Evolutionary conservation across 1,139 yeast species (phyloP).

Genomic region (Blastobotrys indianensis): DNA sequence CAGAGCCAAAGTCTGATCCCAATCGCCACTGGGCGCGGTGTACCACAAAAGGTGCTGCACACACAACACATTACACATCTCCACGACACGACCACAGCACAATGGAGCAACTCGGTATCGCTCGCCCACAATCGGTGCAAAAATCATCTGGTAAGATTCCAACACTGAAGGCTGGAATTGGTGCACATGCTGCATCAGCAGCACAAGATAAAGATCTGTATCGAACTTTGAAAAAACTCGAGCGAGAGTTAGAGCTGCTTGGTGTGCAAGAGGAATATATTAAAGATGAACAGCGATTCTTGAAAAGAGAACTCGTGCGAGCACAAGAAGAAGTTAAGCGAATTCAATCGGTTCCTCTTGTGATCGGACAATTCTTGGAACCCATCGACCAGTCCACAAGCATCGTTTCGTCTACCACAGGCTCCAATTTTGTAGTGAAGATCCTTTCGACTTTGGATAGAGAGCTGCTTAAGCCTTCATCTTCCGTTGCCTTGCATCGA

Average conservation of each 20-base stretch:
- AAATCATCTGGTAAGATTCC: no score
- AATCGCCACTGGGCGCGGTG: no score
- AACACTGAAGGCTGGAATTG: no score
- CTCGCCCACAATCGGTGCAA: no score
- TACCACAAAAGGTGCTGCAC: no score
- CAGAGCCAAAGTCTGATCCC: neutral
- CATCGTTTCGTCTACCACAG: constrained; percentile 94
- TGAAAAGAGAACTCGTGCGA: constrained; percentile 86
- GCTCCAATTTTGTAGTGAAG: constrained; percentile 93
- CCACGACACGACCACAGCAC: neutral
- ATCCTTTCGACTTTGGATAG: constrained; percentile 91
- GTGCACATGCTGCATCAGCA: no score
- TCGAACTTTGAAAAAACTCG: constrained; percentile 75
- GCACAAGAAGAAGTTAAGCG: constrained; percentile 98
- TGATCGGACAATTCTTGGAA: constrained; percentile 95
- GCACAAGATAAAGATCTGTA: constrained; percentile 52
- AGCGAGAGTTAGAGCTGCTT: constrained; percentile 80
- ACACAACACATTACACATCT: no score
- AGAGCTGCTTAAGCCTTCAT: constrained; percentile 88
- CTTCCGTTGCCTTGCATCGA: constrained; percentile 95
- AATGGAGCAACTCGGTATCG: constrained; percentile 11
- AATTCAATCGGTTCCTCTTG: constrained; percentile 94
- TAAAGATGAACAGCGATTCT: constrained; percentile 95
- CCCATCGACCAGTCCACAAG: constrained; percentile 97
- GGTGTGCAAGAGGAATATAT: constrained; percentile 90